Base-by-base conservation (phyloP, 768 basidiomycete species). In the Steccherinum ochraceum region DNA sequence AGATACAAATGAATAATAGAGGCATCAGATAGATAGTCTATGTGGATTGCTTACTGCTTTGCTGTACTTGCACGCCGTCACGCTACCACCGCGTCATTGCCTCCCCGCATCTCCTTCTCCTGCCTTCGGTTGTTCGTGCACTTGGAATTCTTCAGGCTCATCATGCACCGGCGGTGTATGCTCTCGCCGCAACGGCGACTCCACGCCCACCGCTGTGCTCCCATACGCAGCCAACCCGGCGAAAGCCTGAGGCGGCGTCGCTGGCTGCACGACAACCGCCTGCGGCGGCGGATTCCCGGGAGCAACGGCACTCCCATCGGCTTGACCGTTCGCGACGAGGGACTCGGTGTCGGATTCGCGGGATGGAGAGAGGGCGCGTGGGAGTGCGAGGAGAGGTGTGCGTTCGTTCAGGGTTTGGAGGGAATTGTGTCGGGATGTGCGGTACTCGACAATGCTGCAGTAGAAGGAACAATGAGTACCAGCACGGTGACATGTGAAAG, bases 391-490 rank as follows among this genome's bases (percentile, higher is more conserved):
- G 10, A 61, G 52, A 3, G 60, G 57, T 13, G 62, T 59, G 40
- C 60, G 62, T n/a, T 63, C 62, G 24, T 48, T 51, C 41, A 25
- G 43, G 18, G 48, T 51, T n/a, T 47, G 25, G 27, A 52, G 3
- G 18, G 51, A 30, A 20, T 26, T 24, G 12, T 48, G 18, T 10
- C 41, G 41, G 3, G 59, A 63, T 50, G 52, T 52, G 43, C 59
- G 59, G 43, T 60, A 59, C n/a, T 64, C 62, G 39, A 64, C 52
- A 48, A 64, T 64, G 20, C 62, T 64, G 49, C 0, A 5, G 23
- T 30, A 18, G 41, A 18, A 7, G 18, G 41, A 43, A 39, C n/a
- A n/a, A 11, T 39, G n/a, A 39, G 35, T n/a, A n/a, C 19, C 41
- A n/a, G n/a, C 41, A 19, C 41, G 21, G 45, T 26, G 23, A n/a